Base-by-base conservation (phyloP, 306 rosid species). In the Ammopiptanthus mongolicus region DNA sequence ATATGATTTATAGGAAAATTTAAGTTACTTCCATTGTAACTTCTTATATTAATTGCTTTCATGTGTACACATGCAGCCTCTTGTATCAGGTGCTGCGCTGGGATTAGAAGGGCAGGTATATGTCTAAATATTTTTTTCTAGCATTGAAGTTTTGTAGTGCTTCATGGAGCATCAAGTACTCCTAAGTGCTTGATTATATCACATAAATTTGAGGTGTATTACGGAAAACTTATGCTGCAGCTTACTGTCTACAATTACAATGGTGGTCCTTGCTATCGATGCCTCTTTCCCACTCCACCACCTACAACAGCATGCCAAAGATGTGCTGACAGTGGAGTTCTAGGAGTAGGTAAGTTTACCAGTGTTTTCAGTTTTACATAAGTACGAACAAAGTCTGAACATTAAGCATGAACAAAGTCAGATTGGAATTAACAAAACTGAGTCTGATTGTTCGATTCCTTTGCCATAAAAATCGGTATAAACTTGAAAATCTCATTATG, bases 91-190 rank as follows among this genome's bases (percentile, higher is more conserved):
- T 81, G 99, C 97, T 51, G 99, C 99, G 0, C 58, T 95, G 52
- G 99, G 99, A 83, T 73, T 95, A 85, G 99, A 95, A 88, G 99
- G 99, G 77, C 99, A 95, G 99, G 99, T 95, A 86, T 4, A 68
- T 64, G 18, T 46, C 56, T 56, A 25, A 21, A 28, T 68, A 58
- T 12, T 18, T 59, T 41, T 44, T 5, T 70, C 58, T 15, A 23
- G 41, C 52, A 6, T 69, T 74, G 36, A 29, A 53, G 36, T 56
- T 53, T 11, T 44, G 57, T 1, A 10, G 14, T 73, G 34, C 74
- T 81, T 53, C 31, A 37, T 33, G 22, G 23, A 22, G 60, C 51
- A 23, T 39, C 12, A 48, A 57, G 19, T 50, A 13, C 65, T 19
- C 34, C 25, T 75, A 5, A 8, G 4, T 67, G 18, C 42, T 58